A percentile compares a stretch with the other conserved stretches of the same genome.
These are phyloP conservation scores for Ehretia macrophylla DNA, from an alignment of 257 asterid genomes.

Conservation along the genomic window DNA sequence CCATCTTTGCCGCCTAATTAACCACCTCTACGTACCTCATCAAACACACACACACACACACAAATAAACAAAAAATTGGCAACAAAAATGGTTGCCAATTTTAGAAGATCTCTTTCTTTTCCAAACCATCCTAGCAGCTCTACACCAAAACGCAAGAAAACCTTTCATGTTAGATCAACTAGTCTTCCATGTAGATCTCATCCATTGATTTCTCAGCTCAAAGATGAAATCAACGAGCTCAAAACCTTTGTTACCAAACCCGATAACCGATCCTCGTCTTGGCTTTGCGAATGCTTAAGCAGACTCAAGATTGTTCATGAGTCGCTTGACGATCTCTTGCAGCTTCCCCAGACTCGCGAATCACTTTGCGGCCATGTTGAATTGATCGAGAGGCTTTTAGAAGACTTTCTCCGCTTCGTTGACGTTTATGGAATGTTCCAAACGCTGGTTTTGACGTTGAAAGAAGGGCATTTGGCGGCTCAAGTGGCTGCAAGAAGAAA, in stretches of 20 bases:
- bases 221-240: constrained; percentile 42
- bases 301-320: constrained; percentile 61
- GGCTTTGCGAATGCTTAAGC: constrained; percentile 58
- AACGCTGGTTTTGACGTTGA: constrained; percentile 45
- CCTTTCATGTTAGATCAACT: constrained; percentile 62
- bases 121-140: constrained; percentile 45
- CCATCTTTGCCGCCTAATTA: not conserved
- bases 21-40: no score
- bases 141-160: constrained; percentile 30
- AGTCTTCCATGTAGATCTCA: constrained; percentile 83
- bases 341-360: constrained; percentile 73
- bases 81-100: constrained; percentile 66
- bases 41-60: not conserved
- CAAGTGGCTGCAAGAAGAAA: constrained; percentile 54
- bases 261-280: constrained; percentile 32
- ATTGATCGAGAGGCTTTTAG: constrained; percentile 64
- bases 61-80: constrained; percentile 28
- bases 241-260: constrained; percentile 32
- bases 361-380: constrained; percentile 29
- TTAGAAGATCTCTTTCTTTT: constrained; percentile 74
- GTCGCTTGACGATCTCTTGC: constrained; percentile 75
- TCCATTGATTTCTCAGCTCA: constrained; percentile 66
- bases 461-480: constrained; percentile 56
- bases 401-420: constrained; percentile 60
- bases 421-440: constrained; percentile 72